A percentile compares a stretch with the other conserved stretches of the same genome.
Conservation (phyloP, 2,329 filamentous ascomycete genomes). For the Cercospora zeae-maydis region DNA sequence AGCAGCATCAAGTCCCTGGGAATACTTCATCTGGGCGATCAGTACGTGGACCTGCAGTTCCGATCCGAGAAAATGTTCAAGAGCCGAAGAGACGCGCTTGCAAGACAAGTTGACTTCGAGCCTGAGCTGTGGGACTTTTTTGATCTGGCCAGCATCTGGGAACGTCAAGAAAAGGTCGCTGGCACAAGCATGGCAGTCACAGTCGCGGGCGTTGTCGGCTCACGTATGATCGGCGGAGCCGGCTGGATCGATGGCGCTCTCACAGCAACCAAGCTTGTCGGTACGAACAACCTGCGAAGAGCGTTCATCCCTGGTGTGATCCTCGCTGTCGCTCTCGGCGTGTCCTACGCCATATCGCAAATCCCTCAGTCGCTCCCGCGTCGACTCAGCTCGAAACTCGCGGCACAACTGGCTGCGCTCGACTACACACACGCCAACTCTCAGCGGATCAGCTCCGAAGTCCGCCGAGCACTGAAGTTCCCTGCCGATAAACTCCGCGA, state of each 20-base stretch:
- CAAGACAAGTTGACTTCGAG: constrained; percentile 79
- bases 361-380: constrained; percentile 87
- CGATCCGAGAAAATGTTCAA: constrained; percentile 92
- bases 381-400: constrained; percentile 80
- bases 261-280: constrained; percentile 73
- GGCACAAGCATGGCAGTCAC: constrained; percentile 94
- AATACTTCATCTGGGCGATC: constrained; percentile 79
- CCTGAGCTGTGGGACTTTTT: constrained; percentile 93
- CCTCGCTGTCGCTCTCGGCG: constrained; percentile 67
- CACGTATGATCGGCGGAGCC: constrained; percentile 74
- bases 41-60: constrained; percentile 83
- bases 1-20: constrained; percentile 85
- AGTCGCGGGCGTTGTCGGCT: constrained; percentile 78
- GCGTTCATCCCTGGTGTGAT: constrained; percentile 78
- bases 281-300: constrained; percentile 74
- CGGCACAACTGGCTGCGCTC: constrained; percentile 70
- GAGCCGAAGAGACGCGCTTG: constrained; percentile 73
- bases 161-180: constrained; percentile 89
- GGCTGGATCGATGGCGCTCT: constrained; percentile 87
- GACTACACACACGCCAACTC: constrained; percentile 94
- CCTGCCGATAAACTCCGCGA: constrained; percentile 84
- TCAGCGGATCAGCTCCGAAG: constrained; percentile 75
- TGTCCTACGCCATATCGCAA: constrained; percentile 77
- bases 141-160: constrained; percentile 75
- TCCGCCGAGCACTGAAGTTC: constrained; percentile 82